Base-by-base conservation (phyloP, 352 stramenopile genomes). In the Phytophthora pluvialis region DNA sequence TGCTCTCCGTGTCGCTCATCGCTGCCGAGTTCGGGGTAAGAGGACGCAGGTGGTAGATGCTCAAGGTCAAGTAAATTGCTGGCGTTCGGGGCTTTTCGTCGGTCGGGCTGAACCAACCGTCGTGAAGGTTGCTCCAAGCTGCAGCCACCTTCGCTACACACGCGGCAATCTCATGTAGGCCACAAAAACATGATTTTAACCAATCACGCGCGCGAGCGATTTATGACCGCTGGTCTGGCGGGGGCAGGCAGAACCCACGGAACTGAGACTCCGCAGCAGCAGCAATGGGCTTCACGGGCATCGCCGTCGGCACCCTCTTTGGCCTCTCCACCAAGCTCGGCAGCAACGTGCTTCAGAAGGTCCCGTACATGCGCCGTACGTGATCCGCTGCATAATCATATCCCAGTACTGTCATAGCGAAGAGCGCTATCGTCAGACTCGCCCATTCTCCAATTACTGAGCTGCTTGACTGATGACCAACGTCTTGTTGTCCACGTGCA, bases 311-410 rank as follows among this genome's bases (percentile, higher is more conserved):
- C 72, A 81, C 84, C 42, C n/a, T 90, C 54, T 67, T 94, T 54
- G 86, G 86, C 50, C 71, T 94, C 60, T 86, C 84, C 64, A 94
- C 86, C 62, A 94, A 94, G 71, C 52, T 94, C 45, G 82, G 84
- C 64, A 91, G 81, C 72, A 94, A 94, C 66, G 75, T 80, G 47
- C 76, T 94, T 59, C 83, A 90, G 75, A 94, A 94, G 67, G 77
- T 93, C 40, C 84, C 86, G 40, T 86, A 88, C 60, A 93, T 91
- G 83, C 80, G 86, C 28, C 83, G 86, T 94, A 89, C 65, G 86
- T 90, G 9, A 31, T 16, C n/a, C 9, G 25, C 15, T 15, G 26
- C 1, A 47, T 51, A 69, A 4, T 55, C 33, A 29, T 51, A 16
- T 54, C 5, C 50, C 42, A 6, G 38, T 15, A 4, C 16, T 33